Percentiles rank a stretch among this genome's conserved stretches.
phyloP scores from a whole-genome alignment of 441 rosid species.

The Macaranga tanarius region DNA sequence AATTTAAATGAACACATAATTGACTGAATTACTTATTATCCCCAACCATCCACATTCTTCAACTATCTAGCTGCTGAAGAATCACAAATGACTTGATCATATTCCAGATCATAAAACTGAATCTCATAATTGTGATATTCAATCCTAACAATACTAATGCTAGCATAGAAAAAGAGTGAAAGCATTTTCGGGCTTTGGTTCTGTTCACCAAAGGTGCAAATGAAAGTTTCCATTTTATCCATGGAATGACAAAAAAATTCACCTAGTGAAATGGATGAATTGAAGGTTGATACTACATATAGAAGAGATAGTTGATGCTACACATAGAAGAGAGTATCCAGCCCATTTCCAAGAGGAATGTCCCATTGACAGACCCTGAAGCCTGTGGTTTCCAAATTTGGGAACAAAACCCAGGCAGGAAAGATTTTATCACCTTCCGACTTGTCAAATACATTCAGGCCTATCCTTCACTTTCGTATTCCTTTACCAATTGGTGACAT shows the following conservation, averaged over 20 bases:
- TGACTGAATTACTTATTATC: neutral
- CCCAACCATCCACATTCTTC: neutral
- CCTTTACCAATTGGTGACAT: neutral
- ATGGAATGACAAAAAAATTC: too few species aligned
- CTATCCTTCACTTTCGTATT: neutral
- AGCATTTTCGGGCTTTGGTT: too few species aligned
- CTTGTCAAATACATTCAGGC: neutral
- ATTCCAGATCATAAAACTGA: neutral
- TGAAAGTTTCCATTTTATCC: too few species aligned
- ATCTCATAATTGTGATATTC: neutral
- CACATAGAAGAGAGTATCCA: neutral
- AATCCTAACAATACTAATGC: neutral
- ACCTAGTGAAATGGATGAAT: neutral
- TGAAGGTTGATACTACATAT: neutral
- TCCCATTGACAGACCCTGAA: neutral
- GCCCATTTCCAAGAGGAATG: neutral
- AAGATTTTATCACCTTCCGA: too few species aligned
- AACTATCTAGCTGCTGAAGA: neutral
- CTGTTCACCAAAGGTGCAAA: neutral
- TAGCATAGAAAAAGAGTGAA: neutral
- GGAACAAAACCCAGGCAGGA: neutral
- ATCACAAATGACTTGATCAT: neutral
- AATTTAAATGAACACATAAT: neutral
- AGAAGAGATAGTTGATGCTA: neutral
- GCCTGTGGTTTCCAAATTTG: neutral